These are phyloP conservation scores for Tylopilus rubrobrunneus DNA, from an alignment of 768 basidiomycete species.

Conservation along the genomic window DNA sequence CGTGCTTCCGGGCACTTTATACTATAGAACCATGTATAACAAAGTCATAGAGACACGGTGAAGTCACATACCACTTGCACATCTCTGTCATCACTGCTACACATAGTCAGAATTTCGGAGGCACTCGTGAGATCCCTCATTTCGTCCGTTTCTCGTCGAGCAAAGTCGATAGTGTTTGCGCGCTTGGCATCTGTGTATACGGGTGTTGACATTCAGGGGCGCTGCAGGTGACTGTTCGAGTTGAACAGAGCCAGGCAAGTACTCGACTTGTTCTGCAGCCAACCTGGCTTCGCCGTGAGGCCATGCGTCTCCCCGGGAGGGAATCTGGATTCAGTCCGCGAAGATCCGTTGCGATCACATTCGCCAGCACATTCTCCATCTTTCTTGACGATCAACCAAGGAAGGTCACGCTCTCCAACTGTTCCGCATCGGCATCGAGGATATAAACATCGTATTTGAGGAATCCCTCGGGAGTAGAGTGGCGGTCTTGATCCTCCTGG, in stretches of 20 bases:
- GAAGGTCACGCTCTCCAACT: conserved; percentile 26
- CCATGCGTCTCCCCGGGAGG: conserved; percentile 9
- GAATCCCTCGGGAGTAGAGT: conserved; percentile 25
- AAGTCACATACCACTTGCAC: conserved; percentile 8
- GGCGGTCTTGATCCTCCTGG: conserved; percentile 16
- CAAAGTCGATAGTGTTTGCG: conserved; percentile 74
- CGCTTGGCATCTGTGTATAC: conserved; percentile 27
- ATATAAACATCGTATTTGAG: conserved; percentile 31
- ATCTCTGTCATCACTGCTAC: conserved; percentile 15
- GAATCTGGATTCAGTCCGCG: background rate
- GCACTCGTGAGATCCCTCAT: conserved; percentile 86
- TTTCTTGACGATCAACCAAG: conserved; percentile 28
- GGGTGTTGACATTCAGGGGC: conserved; percentile 5
- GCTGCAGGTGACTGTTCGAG: background rate
- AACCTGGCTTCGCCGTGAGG: conserved; percentile 28
- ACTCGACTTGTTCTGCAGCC: background rate
- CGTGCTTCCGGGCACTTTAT: conserved; percentile 27
- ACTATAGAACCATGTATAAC: conserved; percentile 14
- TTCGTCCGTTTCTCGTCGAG: conserved; percentile 81
- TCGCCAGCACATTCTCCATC: conserved; percentile 23
- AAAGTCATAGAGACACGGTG: background rate
- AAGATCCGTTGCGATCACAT: conserved; percentile 12
- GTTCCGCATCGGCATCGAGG: conserved; percentile 27
- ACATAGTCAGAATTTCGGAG: conserved; percentile 65
- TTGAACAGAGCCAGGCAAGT: background rate